A percentile compares a stretch with the other conserved stretches of the same genome.
phyloP scores from a whole-genome alignment of 139 green algal genomes.

The Choricystis sp. region DNA sequence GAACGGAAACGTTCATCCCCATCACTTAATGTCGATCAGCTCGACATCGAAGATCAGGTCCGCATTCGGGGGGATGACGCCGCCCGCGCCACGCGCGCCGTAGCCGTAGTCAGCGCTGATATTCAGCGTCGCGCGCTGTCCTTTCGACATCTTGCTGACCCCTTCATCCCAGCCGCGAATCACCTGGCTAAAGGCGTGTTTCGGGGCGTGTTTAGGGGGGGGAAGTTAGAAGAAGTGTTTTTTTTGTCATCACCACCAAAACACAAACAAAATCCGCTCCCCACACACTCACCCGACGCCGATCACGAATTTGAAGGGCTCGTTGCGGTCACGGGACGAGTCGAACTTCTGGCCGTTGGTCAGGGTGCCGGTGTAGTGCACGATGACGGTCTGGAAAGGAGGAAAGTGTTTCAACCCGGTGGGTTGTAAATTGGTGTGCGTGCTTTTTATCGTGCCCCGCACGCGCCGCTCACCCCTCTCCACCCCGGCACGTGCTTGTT shows the following conservation, averaged over 20 bases:
- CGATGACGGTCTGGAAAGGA: conserved; percentile 4
- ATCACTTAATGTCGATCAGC: conserved; percentile 16
- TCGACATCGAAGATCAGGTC: conserved; percentile 18
- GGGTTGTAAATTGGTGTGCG: not conserved
- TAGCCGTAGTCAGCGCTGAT: conserved; percentile 14
- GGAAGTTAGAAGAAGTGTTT: not conserved
- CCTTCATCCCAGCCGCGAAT: conserved; percentile 19
- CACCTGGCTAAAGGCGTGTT: too few relatives aligned
- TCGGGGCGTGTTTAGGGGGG: not conserved
- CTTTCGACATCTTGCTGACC: conserved; percentile 2
- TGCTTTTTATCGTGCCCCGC: too few relatives aligned
- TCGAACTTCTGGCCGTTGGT: conserved; percentile 66
- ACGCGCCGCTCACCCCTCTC: too few relatives aligned
- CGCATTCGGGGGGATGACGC: conserved; percentile 15
- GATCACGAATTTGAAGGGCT: conserved; percentile 20
- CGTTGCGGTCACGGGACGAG: conserved; percentile 25
- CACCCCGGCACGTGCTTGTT: too few relatives aligned
- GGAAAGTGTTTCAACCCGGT: not conserved
- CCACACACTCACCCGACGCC: not conserved
- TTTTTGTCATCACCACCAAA: not conserved
- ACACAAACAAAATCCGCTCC: not conserved
- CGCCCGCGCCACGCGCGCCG: conserved; percentile 8
- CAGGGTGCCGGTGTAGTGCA: conserved; percentile 21
- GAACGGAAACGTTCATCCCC: too few relatives aligned
- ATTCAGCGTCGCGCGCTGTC: conserved; percentile 13